Conservation (phyloP, 768 basidiomycete species). For the Gymnopilus dilepis region DNA sequence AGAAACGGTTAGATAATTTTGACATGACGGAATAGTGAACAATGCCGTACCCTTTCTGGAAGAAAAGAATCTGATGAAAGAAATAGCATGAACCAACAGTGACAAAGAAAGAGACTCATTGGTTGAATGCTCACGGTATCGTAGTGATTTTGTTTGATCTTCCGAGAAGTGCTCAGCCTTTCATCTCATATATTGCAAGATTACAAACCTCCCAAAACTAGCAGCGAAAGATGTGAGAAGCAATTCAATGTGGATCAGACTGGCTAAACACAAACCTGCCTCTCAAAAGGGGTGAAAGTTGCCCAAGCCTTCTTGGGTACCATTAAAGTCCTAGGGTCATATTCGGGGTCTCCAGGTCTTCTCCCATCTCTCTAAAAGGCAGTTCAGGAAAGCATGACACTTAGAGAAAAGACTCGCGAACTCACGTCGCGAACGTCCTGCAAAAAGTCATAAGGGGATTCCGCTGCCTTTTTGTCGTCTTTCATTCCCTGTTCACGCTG, state of each 20-base stretch:
- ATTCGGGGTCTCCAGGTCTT: constrained; percentile 79
- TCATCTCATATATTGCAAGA: background rate
- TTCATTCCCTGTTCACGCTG: constrained; percentile 76
- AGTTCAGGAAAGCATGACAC: background rate
- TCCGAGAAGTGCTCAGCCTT: constrained; percentile 3
- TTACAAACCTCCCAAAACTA: constrained; percentile 79
- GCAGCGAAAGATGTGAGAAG: constrained; percentile 10
- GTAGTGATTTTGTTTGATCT: constrained; percentile 97
- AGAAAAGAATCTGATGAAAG: constrained; percentile 83
- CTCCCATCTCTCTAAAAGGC: constrained; percentile 74
- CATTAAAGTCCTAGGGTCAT: constrained; percentile 88
- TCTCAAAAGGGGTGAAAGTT: constrained; percentile 94
- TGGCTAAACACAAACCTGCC: constrained; percentile 59
- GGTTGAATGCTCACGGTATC: constrained; percentile 69
- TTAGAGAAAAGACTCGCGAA: constrained; percentile 7
- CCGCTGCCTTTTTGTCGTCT: constrained; percentile 79
- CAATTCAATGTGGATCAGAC: background rate
- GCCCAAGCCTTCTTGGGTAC: constrained; percentile 81
- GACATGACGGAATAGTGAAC: too few relatives aligned
- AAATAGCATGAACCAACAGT: too few relatives aligned
- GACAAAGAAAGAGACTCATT: constrained; percentile 17
- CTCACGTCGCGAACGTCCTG: constrained; percentile 72
- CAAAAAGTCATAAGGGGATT: constrained; percentile 80
- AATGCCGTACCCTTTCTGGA: constrained; percentile 91
- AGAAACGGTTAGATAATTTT: too few relatives aligned